phyloP scores from a whole-genome alignment of 1,139 yeast genomes.

The Hanseniaspora gamundiae region DNA sequence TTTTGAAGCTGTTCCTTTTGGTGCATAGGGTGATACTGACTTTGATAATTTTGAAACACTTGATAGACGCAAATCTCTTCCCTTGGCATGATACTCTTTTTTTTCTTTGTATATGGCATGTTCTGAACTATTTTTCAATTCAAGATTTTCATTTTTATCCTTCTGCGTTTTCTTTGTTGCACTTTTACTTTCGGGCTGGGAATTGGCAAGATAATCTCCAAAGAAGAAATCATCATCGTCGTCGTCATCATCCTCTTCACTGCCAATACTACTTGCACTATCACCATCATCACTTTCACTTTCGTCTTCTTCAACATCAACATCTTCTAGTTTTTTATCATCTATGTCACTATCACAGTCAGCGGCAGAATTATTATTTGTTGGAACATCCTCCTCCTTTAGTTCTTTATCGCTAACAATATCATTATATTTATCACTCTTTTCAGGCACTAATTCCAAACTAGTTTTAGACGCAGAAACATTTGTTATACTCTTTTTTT shows the following conservation, averaged over 20 bases:
- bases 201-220: conserved; percentile 6
- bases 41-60: not conserved
- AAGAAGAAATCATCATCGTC: conserved; percentile 10
- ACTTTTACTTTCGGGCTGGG: not conserved
- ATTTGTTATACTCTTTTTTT: too few relatives aligned
- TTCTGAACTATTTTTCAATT: conserved; percentile 1
- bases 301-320: conserved; percentile 1
- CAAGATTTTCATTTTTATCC: conserved; percentile 4
- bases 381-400: not conserved
- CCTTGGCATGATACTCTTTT: not conserved
- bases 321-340: conserved; percentile 1
- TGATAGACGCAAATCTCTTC: not conserved
- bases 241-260: not conserved
- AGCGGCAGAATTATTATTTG: too few relatives aligned
- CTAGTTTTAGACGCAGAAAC: too few relatives aligned
- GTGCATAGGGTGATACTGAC: not conserved
- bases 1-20: not conserved
- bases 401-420: too few relatives aligned
- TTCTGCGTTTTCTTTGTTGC: not conserved
- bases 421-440: too few relatives aligned
- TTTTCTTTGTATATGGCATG: conserved; percentile 1
- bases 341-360: too few relatives aligned
- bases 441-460: too few relatives aligned
- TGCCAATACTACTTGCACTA: not conserved
- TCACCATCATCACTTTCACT: conserved; percentile 2